These are phyloP conservation scores for Irpex sp. DNA, from an alignment of 1,284 basidiomycete genomes.

Conservation along the genomic window DNA sequence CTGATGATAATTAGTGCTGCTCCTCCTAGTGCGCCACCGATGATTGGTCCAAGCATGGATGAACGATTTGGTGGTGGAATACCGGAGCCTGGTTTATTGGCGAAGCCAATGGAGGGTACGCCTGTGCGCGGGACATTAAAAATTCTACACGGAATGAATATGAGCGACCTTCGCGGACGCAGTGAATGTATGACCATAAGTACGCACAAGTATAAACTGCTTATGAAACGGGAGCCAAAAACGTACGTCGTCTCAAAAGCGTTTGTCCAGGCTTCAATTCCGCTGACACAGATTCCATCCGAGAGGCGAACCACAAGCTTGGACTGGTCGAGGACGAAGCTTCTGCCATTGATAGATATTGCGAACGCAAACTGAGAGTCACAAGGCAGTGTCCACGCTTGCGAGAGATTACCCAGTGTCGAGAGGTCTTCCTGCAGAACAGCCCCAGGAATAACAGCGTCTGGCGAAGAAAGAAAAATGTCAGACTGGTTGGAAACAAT, in stretches of 20 bases:
- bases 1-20: neutral
- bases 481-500: too few relatives aligned
- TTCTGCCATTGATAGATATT: too few relatives aligned
- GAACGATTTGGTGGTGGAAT: neutral
- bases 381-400: too few relatives aligned
- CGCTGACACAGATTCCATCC: conserved; percentile 31
- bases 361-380: too few relatives aligned
- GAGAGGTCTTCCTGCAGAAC: too few relatives aligned
- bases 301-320: neutral
- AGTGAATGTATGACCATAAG: too few relatives aligned
- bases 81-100: conserved; percentile 16
- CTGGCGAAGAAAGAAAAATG: neutral
- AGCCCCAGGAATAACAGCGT: too few relatives aligned
- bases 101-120: conserved; percentile 32
- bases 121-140: conserved; percentile 31
- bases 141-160: conserved; percentile 24
- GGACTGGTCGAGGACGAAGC: too few relatives aligned
- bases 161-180: neutral
- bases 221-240: conserved; percentile 37
- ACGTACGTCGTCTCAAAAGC: conserved; percentile 28
- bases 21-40: neutral
- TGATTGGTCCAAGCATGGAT: neutral
- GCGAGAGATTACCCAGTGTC: too few relatives aligned
- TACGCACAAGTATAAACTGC: conserved; percentile 37
- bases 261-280: conserved; percentile 35